Base-by-base conservation (phyloP, 148 eudicot species). In the Silene uniflora region DNA sequence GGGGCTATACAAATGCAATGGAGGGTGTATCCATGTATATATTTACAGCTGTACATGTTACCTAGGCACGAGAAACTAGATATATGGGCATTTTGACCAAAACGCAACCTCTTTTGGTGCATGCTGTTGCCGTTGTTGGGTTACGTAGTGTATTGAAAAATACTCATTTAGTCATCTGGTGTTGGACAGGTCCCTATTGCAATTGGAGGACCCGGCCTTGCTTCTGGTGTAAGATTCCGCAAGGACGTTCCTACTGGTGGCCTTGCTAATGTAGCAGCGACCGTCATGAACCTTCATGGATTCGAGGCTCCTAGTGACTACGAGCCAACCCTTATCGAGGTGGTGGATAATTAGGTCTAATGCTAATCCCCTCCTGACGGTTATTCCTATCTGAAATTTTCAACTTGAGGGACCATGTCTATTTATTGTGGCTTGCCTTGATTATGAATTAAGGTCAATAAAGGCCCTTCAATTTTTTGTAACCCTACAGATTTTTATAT, bases 231-330 rank as follows among this genome's bases (percentile, higher is more conserved):
- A 47, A 85, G 90, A 79, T 93, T 87, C 93, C 90, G 97, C 69
- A 88, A 80, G 65, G 98, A 93, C 80, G 85, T 91, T 52, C 91
- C 93, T 6, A 62, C 25, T 3, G 93, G 84, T 10, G 98, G 96
- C 60, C 98, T 93, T 4, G 95, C 98, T 59, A 93, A 93, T 76
- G 97, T 93, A 52, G 98, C 97, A 44, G 97, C 98, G 1, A 91
- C 97, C 0, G 91, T 93, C 71, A 93, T 93, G 74, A 93, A 93
- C 74, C 91, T 93, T 8, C 98, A 91, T 46, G 98, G 98, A 3
- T 85, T 77, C 67, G 89, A 83, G 79, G 95, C 98, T 22, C 98
- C 98, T 7, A 78, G 74, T 21, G 98, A 94, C 73, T 94, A 94
- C 18, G 98, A 94, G 88, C 68, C 96, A 27, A 86, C 91, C 70